Percentiles rank a stretch among this genome's conserved stretches.
Evolutionary conservation across 2,329 filamentous ascomycete species (phyloP).

Genomic region (Venturiaceae sp.): DNA sequence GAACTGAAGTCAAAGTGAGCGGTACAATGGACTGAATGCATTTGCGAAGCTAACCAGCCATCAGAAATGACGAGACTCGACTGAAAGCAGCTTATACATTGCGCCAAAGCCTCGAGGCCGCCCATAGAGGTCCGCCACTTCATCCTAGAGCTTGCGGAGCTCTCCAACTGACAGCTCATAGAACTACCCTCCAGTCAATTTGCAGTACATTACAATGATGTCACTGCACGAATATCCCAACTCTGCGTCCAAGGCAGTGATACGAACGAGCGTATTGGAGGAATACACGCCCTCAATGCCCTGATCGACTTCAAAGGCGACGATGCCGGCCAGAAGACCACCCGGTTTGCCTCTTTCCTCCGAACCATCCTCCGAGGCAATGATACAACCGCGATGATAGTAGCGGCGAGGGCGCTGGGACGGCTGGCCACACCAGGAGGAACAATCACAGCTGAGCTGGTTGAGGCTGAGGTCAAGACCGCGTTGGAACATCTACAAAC

Average conservation of each 20-base stretch:
- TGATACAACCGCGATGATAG: slow-evolving; percentile 82
- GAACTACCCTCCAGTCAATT: slow-evolving; percentile 80
- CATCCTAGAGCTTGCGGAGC: slow-evolving; percentile 9
- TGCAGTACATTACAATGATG: slow-evolving; percentile 55
- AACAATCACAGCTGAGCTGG: slow-evolving; percentile 86
- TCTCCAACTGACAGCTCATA: slow-evolving; percentile 19
- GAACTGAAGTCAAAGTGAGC: slow-evolving; percentile 48
- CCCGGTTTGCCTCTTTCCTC: slow-evolving; percentile 84
- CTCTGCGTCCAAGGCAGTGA: slow-evolving; percentile 81
- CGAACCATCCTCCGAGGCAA: slow-evolving; percentile 82
- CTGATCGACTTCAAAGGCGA: slow-evolving; percentile 95
- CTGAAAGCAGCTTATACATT: slow-evolving; percentile 33
- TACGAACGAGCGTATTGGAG: slow-evolving; percentile 79
- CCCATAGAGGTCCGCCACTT: slow-evolving; percentile 32
- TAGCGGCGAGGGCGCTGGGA: slow-evolving; percentile 79
- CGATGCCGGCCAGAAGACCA: slow-evolving; percentile 87
- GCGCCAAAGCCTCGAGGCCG: slow-evolving; percentile 31
- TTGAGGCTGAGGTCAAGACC: slow-evolving; percentile 93
- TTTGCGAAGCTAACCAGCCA: slow-evolving; percentile 14
- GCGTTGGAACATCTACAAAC: slow-evolving; percentile 95
- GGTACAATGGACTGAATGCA: not conserved
- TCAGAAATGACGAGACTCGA: slow-evolving; percentile 31
- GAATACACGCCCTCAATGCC: slow-evolving; percentile 82
- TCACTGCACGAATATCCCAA: slow-evolving; percentile 55
- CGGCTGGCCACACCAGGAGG: slow-evolving; percentile 87